A percentile compares a stretch with the other conserved stretches of the same genome.
These are phyloP conservation scores for Saksenaea oblongispora DNA, from an alignment of 371 early-diverging fungal genomes.

Conservation along the genomic window DNA sequence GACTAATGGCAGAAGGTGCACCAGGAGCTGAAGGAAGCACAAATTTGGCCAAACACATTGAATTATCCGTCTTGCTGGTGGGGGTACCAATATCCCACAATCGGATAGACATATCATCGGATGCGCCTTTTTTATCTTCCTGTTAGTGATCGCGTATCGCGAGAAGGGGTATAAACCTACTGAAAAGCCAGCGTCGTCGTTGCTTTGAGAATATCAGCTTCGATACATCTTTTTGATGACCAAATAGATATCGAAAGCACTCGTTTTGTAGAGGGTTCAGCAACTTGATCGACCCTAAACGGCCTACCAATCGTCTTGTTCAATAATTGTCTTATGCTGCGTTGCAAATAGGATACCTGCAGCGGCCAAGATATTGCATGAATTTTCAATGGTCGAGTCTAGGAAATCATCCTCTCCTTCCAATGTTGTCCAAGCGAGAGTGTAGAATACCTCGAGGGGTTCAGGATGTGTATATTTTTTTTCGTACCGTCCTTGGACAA, in stretches of 20 bases:
- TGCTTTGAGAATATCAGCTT: conserved; percentile 49
- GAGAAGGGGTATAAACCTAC: conserved; percentile 26
- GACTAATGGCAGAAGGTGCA: conserved; percentile 28
- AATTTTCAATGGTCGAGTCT: background rate
- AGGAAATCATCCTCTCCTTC: background rate
- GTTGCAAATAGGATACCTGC: conserved; percentile 31
- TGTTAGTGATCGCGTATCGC: background rate
- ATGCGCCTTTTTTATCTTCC: conserved; percentile 43
- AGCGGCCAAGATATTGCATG: conserved; percentile 46
- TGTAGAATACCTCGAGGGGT: conserved; percentile 53
- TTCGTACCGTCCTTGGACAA: conserved; percentile 41
- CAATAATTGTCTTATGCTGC: background rate
- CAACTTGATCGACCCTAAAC: conserved; percentile 49
- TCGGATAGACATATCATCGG: conserved; percentile 53
- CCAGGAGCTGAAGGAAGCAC: conserved; percentile 16
- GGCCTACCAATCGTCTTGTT: background rate
- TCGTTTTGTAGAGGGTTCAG: conserved; percentile 53
- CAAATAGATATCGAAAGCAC: conserved; percentile 58
- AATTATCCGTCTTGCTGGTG: conserved; percentile 22
- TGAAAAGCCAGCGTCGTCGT: conserved; percentile 56
- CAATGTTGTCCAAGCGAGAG: conserved; percentile 58
- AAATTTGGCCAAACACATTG: conserved; percentile 43
- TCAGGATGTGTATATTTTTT: conserved; percentile 61
- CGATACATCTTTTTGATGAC: conserved; percentile 46
- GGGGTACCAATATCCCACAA: conserved; percentile 65